Conservation (phyloP, 2,329 filamentous ascomycete genomes). For the Coniochaeta sp. region DNA sequence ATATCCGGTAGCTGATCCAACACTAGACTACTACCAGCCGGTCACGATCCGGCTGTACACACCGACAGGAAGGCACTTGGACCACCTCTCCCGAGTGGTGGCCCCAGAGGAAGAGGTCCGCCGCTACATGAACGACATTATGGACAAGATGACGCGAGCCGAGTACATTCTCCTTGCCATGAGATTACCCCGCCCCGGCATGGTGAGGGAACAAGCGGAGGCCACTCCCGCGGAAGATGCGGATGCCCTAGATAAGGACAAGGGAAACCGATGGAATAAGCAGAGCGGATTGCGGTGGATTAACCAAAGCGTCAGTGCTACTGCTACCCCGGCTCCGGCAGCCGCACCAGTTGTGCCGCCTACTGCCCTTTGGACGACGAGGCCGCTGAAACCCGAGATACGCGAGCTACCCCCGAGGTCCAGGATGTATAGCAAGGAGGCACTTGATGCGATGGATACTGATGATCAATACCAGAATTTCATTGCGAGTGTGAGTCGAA, state of each 20-base stretch:
- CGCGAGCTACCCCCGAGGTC: constrained; percentile 10
- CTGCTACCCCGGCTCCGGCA: constrained; percentile 4
- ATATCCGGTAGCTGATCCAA: constrained; percentile 50
- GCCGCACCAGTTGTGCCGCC: constrained; percentile 20
- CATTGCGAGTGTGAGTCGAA: constrained; percentile 28
- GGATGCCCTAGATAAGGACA: constrained; percentile 2
- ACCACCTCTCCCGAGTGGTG: constrained; percentile 53
- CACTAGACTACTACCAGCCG: constrained; percentile 68
- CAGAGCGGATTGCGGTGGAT: constrained; percentile 3
- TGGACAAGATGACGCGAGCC: constrained; percentile 61
- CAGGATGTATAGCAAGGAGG: constrained; percentile 14
- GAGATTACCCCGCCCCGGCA: constrained; percentile 43
- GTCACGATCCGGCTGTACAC: constrained; percentile 56
- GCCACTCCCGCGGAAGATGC: constrained; percentile 16
- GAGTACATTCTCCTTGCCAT: constrained; percentile 62
- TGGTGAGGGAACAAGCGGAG: constrained; percentile 22
- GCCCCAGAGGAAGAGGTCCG: constrained; percentile 55
- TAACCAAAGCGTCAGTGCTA: not conserved
- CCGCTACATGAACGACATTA: constrained; percentile 62
- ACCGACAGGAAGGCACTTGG: constrained; percentile 46
- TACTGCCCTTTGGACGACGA: constrained; percentile 17
- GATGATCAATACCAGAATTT: constrained; percentile 40
- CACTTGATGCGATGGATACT: constrained; percentile 28
- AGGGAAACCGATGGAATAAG: constrained; percentile 10
- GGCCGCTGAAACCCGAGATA: constrained; percentile 15